Base-by-base conservation (phyloP, 352 stramenopile genomes). In the Globisporangium ultimum region DNA sequence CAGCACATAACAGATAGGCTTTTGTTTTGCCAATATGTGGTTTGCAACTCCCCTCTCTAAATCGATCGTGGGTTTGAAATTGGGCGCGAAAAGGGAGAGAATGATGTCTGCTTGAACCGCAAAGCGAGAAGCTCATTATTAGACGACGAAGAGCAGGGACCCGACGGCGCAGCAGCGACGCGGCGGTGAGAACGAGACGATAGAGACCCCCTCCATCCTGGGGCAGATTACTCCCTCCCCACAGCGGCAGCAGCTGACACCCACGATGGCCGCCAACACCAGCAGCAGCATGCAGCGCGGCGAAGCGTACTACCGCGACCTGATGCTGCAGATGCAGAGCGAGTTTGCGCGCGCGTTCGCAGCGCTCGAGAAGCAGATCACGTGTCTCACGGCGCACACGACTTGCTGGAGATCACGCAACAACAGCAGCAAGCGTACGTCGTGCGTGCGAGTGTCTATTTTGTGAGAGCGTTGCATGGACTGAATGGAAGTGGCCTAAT, bases 361-460 rank as follows among this genome's bases (percentile, higher is more conserved):
- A 20, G 78, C 81, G 32, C 56, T 89, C 22, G 81, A 91, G 68
- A 78, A 82, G 61, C 79, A 86, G 50, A 60, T 84, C 21, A 48
- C 60, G 51, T 55, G 66, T 1, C 67, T 91, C 17, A 65, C 70
- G 40, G 55, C 62, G 32, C 81, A 87, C 67, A 87, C 55, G 66
- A 70, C 45, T 62, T 84, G 48, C 69, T 89, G 2, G 24, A 21
- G 2, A 34, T 18, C 1, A 40, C 45, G 8, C 59, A 74, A 13
- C 41, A 61, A 20, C 43, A 65, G 24, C 66, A 70, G 42, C 62
- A 55, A 18, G 32, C 21, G 58, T 67, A 62, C 42, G 47, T 68
- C 48, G 1, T 53, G 21, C 12, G 4, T 8, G 17, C 32, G 14
- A 32, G 17, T 48, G 20, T 50, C 9, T 57, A 18, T 3, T 51